Evolutionary conservation across 768 basidiomycete genomes (phyloP).

Genomic region (Leccinum obscurum): DNA sequence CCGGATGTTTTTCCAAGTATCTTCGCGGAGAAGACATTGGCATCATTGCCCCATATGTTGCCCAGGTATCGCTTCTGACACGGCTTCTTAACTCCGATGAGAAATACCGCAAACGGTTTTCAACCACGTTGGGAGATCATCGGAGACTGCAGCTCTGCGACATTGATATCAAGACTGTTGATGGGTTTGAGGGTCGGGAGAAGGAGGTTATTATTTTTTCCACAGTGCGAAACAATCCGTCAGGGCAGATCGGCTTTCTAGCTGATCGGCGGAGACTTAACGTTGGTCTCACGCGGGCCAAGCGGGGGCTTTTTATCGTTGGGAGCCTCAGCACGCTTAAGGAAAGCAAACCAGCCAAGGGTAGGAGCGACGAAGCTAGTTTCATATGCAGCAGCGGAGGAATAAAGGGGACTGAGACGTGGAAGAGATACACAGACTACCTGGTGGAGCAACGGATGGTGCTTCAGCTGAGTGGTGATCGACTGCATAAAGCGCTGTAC

Average conservation of each 20-base stretch:
- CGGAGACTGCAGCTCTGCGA: slow-evolving; percentile 63
- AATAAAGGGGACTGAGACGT: slow-evolving; percentile 51
- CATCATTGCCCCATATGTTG: slow-evolving; percentile 89
- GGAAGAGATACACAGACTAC: slow-evolving; percentile 62
- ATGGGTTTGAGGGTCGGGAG: slow-evolving; percentile 93
- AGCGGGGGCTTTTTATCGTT: slow-evolving; percentile 79
- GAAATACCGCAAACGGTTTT: slow-evolving; percentile 55
- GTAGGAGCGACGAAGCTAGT: slow-evolving; percentile 13
- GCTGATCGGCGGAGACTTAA: slow-evolving; percentile 85
- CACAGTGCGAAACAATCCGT: slow-evolving; percentile 80
- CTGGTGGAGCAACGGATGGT: slow-evolving; percentile 54
- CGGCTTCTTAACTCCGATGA: slow-evolving; percentile 60
- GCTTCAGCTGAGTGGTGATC: slow-evolving; percentile 44
- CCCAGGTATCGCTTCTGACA: slow-evolving; percentile 78
- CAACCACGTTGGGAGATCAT: slow-evolving; percentile 57
- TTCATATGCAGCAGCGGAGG: slow-evolving; percentile 19
- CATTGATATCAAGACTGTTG: slow-evolving; percentile 90
- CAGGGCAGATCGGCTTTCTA: slow-evolving; percentile 83
- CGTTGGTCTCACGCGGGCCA: slow-evolving; percentile 88
- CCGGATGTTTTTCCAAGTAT: slow-evolving; percentile 37
- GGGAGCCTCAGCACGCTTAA: slow-evolving; percentile 70
- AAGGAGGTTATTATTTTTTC: slow-evolving; percentile 93
- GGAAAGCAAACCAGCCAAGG: slow-evolving; percentile 41
- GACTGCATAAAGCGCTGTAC: slow-evolving; percentile 38
- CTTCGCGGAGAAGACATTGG: slow-evolving; percentile 80